A percentile compares a stretch with the other conserved stretches of the same genome.
Conservation (phyloP, 352 stramenopile genomes). For the Hyaloperonospora arabidopsidis region DNA sequence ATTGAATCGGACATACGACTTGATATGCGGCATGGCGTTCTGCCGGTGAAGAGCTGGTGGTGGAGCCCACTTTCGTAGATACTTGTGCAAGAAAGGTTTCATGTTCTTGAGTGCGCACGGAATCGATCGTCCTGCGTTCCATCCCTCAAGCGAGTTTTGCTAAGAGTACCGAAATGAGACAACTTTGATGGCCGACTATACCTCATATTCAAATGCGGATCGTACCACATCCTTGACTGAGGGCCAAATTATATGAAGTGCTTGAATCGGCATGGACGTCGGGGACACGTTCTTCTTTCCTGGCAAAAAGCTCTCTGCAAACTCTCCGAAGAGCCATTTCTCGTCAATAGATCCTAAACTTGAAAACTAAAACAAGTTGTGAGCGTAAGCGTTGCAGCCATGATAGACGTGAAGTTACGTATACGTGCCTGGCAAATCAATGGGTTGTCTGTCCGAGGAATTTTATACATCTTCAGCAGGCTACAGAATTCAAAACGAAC, state of each 20-base stretch:
- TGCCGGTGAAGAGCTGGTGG: constrained; percentile 45
- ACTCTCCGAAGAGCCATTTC: constrained; percentile 78
- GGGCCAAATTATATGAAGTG: constrained; percentile 75
- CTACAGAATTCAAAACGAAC: constrained; percentile 16
- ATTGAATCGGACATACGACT: constrained; percentile 64
- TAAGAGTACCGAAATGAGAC: constrained; percentile 13
- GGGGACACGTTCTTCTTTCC: constrained; percentile 31
- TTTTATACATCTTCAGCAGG: constrained; percentile 42
- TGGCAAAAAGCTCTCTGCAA: constrained; percentile 50
- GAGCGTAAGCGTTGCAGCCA: neutral
- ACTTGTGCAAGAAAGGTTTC: constrained; percentile 82
- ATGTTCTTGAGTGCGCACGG: constrained; percentile 80
- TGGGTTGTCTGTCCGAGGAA: constrained; percentile 45
- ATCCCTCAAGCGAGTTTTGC: constrained; percentile 76
- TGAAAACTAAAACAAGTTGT: constrained; percentile 43
- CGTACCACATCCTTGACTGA: constrained; percentile 71
- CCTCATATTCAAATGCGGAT: neutral
- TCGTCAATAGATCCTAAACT: constrained; percentile 75
- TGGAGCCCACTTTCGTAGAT: constrained; percentile 70
- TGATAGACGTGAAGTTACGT: neutral
- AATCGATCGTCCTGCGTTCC: constrained; percentile 57
- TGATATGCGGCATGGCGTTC: constrained; percentile 82
- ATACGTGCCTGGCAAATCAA: constrained; percentile 53
- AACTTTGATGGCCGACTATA: constrained; percentile 1
- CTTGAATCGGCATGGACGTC: constrained; percentile 33